Evolutionary conservation across 2,329 filamentous ascomycete species (phyloP).

Genomic region (Arthroderma sp.): DNA sequence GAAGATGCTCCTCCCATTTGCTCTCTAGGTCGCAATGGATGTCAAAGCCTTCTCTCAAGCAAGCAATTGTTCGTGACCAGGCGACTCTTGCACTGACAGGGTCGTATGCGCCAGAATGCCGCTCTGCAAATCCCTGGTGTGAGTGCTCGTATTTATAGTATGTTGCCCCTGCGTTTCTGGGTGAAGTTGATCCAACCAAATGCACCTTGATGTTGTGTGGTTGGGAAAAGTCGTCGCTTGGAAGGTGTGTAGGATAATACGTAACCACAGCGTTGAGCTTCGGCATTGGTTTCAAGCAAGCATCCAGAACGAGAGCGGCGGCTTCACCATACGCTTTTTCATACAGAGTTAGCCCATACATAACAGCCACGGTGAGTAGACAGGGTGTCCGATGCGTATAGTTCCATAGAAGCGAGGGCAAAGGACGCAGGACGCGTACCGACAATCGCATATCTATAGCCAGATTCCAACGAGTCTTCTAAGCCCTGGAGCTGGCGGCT

Average conservation of each 20-base stretch:
- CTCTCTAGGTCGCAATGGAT: slow-evolving; percentile 20
- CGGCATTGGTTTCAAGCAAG: slow-evolving; percentile 44
- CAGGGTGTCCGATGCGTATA: neutral
- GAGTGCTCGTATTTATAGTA: slow-evolving; percentile 44
- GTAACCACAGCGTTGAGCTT: slow-evolving; percentile 47
- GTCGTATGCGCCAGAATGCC: slow-evolving; percentile 55
- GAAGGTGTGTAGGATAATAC: slow-evolving; percentile 50
- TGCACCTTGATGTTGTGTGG: slow-evolving; percentile 42
- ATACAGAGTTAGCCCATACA: neutral
- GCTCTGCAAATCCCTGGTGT: slow-evolving; percentile 56
- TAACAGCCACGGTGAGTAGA: neutral
- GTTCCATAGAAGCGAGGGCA: neutral
- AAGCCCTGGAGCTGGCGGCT: slow-evolving; percentile 38
- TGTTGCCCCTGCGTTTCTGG: slow-evolving; percentile 28
- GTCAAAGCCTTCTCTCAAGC: slow-evolving; percentile 48
- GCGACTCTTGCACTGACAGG: slow-evolving; percentile 51
- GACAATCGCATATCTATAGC: slow-evolving; percentile 50
- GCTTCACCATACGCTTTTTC: slow-evolving; percentile 47
- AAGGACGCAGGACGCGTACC: slow-evolving; percentile 28
- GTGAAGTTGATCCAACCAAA: slow-evolving; percentile 36
- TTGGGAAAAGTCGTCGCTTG: slow-evolving; percentile 28
- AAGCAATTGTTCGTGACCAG: slow-evolving; percentile 51
- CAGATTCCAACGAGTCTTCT: slow-evolving; percentile 41
- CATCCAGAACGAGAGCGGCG: slow-evolving; percentile 46
- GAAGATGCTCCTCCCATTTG: slow-evolving; percentile 19